Conservation (phyloP, 306 rosid genomes). For the Senna siamea region DNA sequence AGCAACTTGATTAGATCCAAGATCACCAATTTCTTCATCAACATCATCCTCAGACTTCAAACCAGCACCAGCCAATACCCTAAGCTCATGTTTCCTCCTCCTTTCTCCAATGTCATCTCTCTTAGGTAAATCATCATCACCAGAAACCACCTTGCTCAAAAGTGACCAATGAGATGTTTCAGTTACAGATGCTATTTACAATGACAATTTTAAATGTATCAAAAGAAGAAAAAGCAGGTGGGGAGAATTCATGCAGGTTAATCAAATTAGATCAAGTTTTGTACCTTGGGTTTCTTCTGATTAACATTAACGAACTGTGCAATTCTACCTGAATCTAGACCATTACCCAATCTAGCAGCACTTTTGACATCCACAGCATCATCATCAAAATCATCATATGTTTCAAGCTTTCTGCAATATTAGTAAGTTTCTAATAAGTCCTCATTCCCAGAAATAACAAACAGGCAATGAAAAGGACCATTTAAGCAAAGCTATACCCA, state of each 20-base stretch:
- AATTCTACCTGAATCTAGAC: constrained; percentile 52
- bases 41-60: constrained; percentile 52
- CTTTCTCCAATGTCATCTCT: constrained; percentile 79
- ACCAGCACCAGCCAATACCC: constrained; percentile 78
- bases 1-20: constrained; percentile 41
- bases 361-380: constrained; percentile 52
- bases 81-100: constrained; percentile 66
- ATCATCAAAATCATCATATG: constrained; percentile 82
- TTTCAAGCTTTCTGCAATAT: constrained; percentile 68
- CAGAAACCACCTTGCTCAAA: constrained; percentile 69
- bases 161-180: constrained; percentile 23
- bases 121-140: constrained; percentile 90
- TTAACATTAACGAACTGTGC: constrained; percentile 45
- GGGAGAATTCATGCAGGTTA: constrained; percentile 2
- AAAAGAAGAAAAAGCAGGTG: neutral
- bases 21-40: constrained; percentile 43
- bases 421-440: constrained; percentile 41
- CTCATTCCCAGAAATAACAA: constrained; percentile 14
- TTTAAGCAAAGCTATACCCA: constrained; percentile 56
- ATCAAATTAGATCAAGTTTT: constrained; percentile 7
- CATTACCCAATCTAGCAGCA: constrained; percentile 37
- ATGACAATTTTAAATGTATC: neutral
- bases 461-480: constrained; percentile 20
- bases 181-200: constrained; percentile 22
- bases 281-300: constrained; percentile 69